A percentile compares a stretch with the other conserved stretches of the same genome.
These are phyloP conservation scores for Lentinus tigrinus DNA, from an alignment of 768 basidiomycete species.

Conservation along the genomic window DNA sequence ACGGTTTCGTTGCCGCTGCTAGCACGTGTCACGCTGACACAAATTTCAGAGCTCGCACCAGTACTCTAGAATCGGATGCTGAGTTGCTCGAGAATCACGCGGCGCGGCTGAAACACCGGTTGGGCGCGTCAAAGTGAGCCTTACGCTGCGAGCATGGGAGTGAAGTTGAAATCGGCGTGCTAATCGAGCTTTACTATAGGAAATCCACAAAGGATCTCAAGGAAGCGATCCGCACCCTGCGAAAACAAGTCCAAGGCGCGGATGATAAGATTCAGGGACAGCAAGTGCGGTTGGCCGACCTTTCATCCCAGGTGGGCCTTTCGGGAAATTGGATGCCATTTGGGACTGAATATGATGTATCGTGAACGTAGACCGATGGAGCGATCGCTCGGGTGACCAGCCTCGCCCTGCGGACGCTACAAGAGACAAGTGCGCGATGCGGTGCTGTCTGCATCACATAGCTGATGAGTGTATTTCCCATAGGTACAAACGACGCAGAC, in stretches of 20 bases:
- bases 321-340: no score
- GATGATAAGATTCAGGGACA: slow-evolving; percentile 20
- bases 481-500: not conserved
- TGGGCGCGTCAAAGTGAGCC: slow-evolving; percentile 31
- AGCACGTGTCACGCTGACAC: not conserved
- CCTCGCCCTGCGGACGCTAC: not conserved
- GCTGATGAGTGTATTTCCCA: not conserved
- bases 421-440: no score
- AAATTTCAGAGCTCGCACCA: slow-evolving; percentile 25
- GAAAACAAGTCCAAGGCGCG: slow-evolving; percentile 22
- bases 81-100: slow-evolving; percentile 29
- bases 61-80: slow-evolving; percentile 28
- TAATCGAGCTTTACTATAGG: slow-evolving; percentile 19
- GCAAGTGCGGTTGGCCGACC: slow-evolving; percentile 29
- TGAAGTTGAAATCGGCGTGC: not conserved
- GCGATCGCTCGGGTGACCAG: not conserved
- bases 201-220: slow-evolving; percentile 25
- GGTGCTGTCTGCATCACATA: not conserved
- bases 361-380: not conserved
- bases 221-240: slow-evolving; percentile 26
- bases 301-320: slow-evolving; percentile 29
- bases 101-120: slow-evolving; percentile 27
- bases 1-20: not conserved
- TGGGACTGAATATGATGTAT: no score
- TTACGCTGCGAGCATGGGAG: no score